Conservation (phyloP, 1,139 yeast genomes). For the Groenewaldozyma auringiensis region DNA sequence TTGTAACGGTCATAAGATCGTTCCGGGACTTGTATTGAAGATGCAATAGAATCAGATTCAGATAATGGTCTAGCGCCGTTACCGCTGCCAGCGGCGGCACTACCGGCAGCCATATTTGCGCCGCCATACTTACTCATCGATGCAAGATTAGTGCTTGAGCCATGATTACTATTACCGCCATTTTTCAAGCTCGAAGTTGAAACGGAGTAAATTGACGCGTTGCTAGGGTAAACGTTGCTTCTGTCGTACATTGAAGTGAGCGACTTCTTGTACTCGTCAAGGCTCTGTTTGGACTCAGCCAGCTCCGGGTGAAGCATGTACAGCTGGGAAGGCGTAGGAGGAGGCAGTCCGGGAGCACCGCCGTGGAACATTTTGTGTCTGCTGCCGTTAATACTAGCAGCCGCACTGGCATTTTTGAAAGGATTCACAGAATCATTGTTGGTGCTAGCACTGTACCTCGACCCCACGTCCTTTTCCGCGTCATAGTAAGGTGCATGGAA, state of each 20-base stretch:
- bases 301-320: slow-evolving; percentile 20
- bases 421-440: not conserved
- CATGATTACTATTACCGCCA: not conserved
- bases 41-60: not conserved
- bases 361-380: not conserved
- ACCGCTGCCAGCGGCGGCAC: not conserved
- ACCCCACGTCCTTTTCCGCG: slow-evolving; percentile 3
- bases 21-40: not conserved
- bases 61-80: not conserved
- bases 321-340: slow-evolving; percentile 14
- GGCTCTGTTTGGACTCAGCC: slow-evolving; percentile 17
- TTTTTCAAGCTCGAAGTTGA: slow-evolving; percentile 2
- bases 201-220: slow-evolving; percentile 9
- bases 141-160: not conserved
- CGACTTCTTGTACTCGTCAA: slow-evolving; percentile 22
- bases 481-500: slow-evolving; percentile 4
- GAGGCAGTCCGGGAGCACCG: slow-evolving; percentile 1
- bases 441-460: slow-evolving; percentile 1
- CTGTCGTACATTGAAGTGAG: slow-evolving; percentile 17
- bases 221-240: slow-evolving; percentile 12
- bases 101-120: not conserved
- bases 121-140: too few species aligned
- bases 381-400: not conserved
- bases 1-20: not conserved
- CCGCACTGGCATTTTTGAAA: not conserved